A percentile compares a stretch with the other conserved stretches of the same genome.
Conservation (phyloP, 23 red algal species). For the Porphyridium purpureum region DNA sequence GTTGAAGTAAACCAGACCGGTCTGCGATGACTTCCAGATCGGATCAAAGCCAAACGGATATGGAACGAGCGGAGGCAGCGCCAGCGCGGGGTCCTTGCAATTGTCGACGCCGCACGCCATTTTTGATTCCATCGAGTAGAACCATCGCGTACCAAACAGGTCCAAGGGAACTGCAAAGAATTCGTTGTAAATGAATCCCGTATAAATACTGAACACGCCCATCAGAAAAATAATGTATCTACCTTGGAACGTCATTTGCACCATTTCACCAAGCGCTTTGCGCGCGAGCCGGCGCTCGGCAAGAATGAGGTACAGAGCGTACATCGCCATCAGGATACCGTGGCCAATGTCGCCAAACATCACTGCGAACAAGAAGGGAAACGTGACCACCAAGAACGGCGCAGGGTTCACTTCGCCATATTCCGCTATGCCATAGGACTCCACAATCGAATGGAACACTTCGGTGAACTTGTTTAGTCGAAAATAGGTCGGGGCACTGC, state of each 20-base stretch:
- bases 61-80: conserved; percentile 47
- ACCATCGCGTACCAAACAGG: conserved; percentile 79
- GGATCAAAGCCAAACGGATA: conserved; percentile 98
- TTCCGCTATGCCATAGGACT: conserved; percentile 77
- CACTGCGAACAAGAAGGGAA: conserved; percentile 92
- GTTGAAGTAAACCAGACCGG: conserved; percentile 77
- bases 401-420: conserved; percentile 93
- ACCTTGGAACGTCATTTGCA: conserved; percentile 61
- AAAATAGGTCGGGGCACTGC: conserved; percentile 45
- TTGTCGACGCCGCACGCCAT: conserved; percentile 92
- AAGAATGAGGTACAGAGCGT: conserved; percentile 50
- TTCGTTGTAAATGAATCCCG: conserved; percentile 93
- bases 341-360: conserved; percentile 99
- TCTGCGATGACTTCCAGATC: conserved; percentile 70
- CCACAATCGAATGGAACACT: conserved; percentile 80
- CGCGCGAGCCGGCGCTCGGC: conserved; percentile 38
- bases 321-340: conserved; percentile 75
- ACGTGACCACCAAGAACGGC: conserved; percentile 72
- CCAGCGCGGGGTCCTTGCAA: conserved; percentile 42
- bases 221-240: conserved; percentile 83
- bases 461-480: conserved; percentile 88
- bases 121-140: conserved; percentile 26
- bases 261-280: conserved; percentile 44
- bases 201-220: conserved; percentile 95
- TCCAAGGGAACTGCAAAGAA: conserved; percentile 78